These are phyloP conservation scores for Phytopythium kandeliae DNA, from an alignment of 352 stramenopile species.

Conservation along the genomic window DNA sequence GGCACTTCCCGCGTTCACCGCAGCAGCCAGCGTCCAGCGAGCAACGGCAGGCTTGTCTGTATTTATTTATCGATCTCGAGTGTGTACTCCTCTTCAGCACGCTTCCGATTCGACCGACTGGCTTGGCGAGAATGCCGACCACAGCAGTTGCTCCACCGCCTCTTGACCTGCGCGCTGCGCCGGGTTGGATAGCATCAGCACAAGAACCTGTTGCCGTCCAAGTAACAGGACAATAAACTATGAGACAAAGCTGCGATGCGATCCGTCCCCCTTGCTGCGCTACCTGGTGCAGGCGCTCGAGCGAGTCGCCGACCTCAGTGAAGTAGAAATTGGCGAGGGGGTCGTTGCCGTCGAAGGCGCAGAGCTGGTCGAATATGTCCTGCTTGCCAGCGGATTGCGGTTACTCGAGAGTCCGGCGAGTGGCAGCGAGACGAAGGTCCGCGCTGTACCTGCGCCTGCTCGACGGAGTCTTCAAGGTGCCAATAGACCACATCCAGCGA, in stretches of 20 bases:
- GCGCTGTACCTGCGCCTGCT: slow-evolving; percentile 34
- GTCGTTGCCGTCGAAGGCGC: slow-evolving; percentile 35
- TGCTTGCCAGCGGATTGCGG: slow-evolving; percentile 4
- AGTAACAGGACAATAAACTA: background rate
- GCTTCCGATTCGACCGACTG: slow-evolving; percentile 19
- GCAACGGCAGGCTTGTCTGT: slow-evolving; percentile 7
- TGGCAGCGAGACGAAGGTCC: background rate
- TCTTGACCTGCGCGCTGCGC: slow-evolving; percentile 42
- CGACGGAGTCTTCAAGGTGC: slow-evolving; percentile 24
- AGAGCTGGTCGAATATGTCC: slow-evolving; percentile 39
- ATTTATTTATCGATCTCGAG: slow-evolving; percentile 21
- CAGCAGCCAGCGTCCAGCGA: background rate
- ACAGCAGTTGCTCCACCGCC: slow-evolving; percentile 34
- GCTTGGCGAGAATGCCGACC: slow-evolving; percentile 24
- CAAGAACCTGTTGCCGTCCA: slow-evolving; percentile 22
- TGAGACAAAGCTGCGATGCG: background rate
- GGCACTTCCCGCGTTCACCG: background rate
- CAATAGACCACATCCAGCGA: slow-evolving; percentile 48
- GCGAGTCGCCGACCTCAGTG: slow-evolving; percentile 35
- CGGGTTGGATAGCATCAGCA: slow-evolving; percentile 36
- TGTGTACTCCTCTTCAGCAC: slow-evolving; percentile 12
- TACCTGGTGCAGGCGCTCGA: slow-evolving; percentile 56
- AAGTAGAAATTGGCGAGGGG: slow-evolving; percentile 45
- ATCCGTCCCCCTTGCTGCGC: background rate
- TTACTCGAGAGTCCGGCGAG: background rate